phyloP scores from a whole-genome alignment of 108 stramenopile species.

The Epipyxis sp. region DNA sequence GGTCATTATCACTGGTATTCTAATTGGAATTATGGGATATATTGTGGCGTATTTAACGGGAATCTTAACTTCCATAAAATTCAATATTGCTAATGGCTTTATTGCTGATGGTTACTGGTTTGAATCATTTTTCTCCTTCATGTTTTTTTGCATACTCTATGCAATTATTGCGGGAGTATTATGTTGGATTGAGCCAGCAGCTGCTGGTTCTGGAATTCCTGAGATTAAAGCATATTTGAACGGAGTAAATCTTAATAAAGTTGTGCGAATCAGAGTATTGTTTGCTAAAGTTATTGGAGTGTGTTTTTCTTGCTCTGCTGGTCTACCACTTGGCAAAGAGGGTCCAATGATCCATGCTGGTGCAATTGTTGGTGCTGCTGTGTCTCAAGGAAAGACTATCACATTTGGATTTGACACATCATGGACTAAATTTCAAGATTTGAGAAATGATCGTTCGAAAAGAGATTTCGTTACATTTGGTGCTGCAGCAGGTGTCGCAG shows the following conservation, averaged over 20 bases:
- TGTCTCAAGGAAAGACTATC: conserved; percentile 28
- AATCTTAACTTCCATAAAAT: background rate
- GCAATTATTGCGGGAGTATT: conserved; percentile 10
- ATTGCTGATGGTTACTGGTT: background rate
- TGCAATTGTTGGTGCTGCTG: conserved; percentile 21
- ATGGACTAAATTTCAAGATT: conserved; percentile 34
- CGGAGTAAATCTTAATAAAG: conserved; percentile 74
- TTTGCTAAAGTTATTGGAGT: conserved; percentile 29
- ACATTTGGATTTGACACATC: conserved; percentile 29
- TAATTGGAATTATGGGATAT: conserved; percentile 20
- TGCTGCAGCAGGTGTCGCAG: conserved; percentile 31
- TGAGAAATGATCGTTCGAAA: conserved; percentile 39
- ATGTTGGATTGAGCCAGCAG: conserved; percentile 71
- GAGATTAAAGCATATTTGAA: conserved; percentile 97
- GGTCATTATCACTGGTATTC: conserved; percentile 4
- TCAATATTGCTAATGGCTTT: background rate
- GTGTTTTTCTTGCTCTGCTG: conserved; percentile 27
- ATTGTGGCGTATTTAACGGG: background rate
- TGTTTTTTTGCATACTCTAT: conserved; percentile 21
- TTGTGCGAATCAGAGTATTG: conserved; percentile 20
- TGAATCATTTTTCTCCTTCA: conserved; percentile 9
- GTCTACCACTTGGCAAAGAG: conserved; percentile 31
- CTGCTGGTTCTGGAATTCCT: conserved; percentile 90
- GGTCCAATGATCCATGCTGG: conserved; percentile 31
- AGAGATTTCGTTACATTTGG: conserved; percentile 28